Base-by-base conservation (phyloP, 2,329 filamentous ascomycete genomes). In the Chrysoporthe puriensis region DNA sequence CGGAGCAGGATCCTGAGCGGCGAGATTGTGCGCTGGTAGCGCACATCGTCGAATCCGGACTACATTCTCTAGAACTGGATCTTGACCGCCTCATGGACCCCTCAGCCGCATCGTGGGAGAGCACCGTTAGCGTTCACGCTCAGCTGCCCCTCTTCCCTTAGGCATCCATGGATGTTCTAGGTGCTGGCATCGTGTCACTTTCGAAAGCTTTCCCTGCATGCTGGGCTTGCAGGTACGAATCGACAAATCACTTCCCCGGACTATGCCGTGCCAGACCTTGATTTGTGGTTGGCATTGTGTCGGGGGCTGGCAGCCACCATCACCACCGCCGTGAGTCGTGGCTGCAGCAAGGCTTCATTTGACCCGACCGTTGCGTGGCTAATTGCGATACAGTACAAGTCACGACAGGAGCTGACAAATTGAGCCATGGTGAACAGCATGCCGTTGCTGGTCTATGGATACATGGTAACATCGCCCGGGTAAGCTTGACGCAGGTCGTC, bases 181-280 rank as follows among this genome's bases (percentile, higher is more conserved):
- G 52, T 34, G 9, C 21, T 5, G 11, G 44, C 44, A 9, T 46
- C 44, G 4, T 34, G 26, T 9, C 9, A 34, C 21, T 34, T 9
- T 3, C 52, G 16, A 26, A 26, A 26, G 26, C 26, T 18, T 6
- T 46, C 13, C 11, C 9, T 34, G 26, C 18, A 44, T 61, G 21
- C 48, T 26, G 26, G 43, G 32, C 43, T 50, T 62, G 52, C 63
- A 66, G 32, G 42, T 40, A 52, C 54, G 43, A 40, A 68, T 62
- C 43, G 63, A 26, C 63, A 52, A 62, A 62, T 66, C 57, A 66
- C 8, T 42, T 40, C 26, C 26, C 26, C 32, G 16, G 16, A 14
- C 34, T 26, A 43, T 43, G 44, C 8, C 6, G 11, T 52, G 48
- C 48, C 48, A 52, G 26, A 26, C 50, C 13, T 16, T 13, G 50